These are phyloP conservation scores for Fusarium foetens DNA, from an alignment of 2,329 filamentous ascomycete genomes.

Conservation along the genomic window DNA sequence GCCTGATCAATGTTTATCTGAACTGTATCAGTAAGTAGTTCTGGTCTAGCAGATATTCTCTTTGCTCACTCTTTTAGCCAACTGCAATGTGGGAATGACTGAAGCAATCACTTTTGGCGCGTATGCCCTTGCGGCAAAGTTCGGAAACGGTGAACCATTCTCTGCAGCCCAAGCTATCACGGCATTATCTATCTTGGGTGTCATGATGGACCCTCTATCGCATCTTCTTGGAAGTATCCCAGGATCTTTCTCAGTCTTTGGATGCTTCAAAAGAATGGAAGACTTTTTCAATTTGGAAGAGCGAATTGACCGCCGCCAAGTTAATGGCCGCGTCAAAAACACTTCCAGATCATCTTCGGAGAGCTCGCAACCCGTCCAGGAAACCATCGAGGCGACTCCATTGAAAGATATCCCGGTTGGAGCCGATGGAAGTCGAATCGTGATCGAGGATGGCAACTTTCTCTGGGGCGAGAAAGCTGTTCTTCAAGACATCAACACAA, in stretches of 20 bases:
- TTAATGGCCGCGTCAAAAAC: conserved; percentile 1
- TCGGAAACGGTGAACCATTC: conserved; percentile 40
- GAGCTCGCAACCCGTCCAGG: neutral
- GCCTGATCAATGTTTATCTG: conserved; percentile 41
- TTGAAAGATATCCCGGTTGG: neutral
- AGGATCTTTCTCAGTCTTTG: conserved; percentile 42
- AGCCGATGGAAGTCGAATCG: conserved; percentile 13
- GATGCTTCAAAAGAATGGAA: conserved; percentile 47
- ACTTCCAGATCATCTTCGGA: neutral
- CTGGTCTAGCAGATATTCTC: neutral
- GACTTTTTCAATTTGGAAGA: conserved; percentile 45
- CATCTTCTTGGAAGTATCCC: conserved; percentile 43
- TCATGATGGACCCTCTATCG: conserved; percentile 45
- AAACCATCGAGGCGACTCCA: conserved; percentile 15
- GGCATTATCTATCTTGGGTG: conserved; percentile 45
- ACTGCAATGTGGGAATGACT: conserved; percentile 42
- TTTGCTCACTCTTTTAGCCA: conserved; percentile 27
- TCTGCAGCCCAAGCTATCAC: conserved; percentile 47
- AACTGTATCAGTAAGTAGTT: conserved; percentile 44
- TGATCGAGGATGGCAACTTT: conserved; percentile 42
- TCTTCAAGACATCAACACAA: conserved; percentile 39
- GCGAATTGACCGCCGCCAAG: conserved; percentile 37
- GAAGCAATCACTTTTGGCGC: conserved; percentile 47
- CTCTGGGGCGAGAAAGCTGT: conserved; percentile 44
- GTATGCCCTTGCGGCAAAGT: conserved; percentile 45